A percentile compares a stretch with the other conserved stretches of the same genome.
Evolutionary conservation across 2,329 filamentous ascomycete species (phyloP).

Genomic region (Pestalotiopsis fici): DNA sequence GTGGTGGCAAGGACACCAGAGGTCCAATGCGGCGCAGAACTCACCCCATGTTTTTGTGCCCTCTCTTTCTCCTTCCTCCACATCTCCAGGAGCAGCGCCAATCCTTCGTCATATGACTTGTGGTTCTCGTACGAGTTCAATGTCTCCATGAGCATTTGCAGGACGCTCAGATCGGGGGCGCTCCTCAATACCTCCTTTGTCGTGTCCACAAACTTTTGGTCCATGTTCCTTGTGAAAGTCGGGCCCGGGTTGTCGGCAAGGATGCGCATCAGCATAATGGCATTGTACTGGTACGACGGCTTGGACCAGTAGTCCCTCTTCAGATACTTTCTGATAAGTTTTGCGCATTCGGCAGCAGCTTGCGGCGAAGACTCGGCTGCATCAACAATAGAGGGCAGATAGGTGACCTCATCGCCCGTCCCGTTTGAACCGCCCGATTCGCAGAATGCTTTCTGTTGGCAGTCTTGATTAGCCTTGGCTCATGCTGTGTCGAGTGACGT

Average conservation of each 20-base stretch:
- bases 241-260: conserved; percentile 87
- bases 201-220: conserved; percentile 78
- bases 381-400: conserved; percentile 92
- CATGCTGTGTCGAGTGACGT: conserved; percentile 13
- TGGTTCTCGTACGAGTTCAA: conserved; percentile 75
- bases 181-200: conserved; percentile 74
- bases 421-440: conserved; percentile 67
- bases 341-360: conserved; percentile 80
- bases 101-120: conserved; percentile 73
- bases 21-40: conserved; percentile 17
- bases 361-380: conserved; percentile 87
- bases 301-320: conserved; percentile 66
- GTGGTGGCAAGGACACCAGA: conserved; percentile 8
- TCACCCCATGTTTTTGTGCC: conserved; percentile 53
- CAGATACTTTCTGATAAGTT: conserved; percentile 80
- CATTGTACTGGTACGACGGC: conserved; percentile 86
- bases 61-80: conserved; percentile 86
- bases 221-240: conserved; percentile 88
- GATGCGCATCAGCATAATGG: conserved; percentile 93
- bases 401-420: conserved; percentile 84
- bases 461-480: conserved; percentile 13
- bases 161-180: conserved; percentile 73
- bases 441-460: conserved; percentile 73
- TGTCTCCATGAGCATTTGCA: conserved; percentile 85
- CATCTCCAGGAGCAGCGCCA: conserved; percentile 75